A percentile compares a stretch with the other conserved stretches of the same genome.
These are phyloP conservation scores for Bremia lactucae DNA, from an alignment of 352 stramenopile species.

Conservation along the genomic window DNA sequence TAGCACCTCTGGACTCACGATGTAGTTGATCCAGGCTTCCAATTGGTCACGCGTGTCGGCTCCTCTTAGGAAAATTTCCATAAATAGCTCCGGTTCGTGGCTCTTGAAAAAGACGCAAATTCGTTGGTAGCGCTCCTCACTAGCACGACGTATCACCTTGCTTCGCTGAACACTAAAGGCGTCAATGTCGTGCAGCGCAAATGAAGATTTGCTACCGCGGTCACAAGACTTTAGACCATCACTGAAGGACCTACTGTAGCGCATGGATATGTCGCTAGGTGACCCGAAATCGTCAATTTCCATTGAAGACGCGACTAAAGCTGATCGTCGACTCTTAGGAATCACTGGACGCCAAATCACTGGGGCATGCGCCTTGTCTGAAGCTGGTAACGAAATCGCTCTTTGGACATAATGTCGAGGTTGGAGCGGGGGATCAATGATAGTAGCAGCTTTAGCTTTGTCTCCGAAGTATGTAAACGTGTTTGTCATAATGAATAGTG, in stretches of 20 bases:
- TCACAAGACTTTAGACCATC: constrained; percentile 6
- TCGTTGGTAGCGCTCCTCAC: constrained; percentile 17
- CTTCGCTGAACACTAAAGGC: constrained; percentile 16
- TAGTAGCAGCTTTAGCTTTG: no score
- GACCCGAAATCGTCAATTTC: constrained; percentile 4
- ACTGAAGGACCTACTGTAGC: constrained; percentile 13
- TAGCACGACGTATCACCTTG: constrained; percentile 15
- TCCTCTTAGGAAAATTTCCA: constrained; percentile 19
- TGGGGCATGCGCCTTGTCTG: constrained; percentile 7
- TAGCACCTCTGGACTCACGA: constrained; percentile 24
- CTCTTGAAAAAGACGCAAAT: constrained; percentile 33
- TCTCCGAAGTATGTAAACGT: no score
- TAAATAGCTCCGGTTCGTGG: constrained; percentile 23
- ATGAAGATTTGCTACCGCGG: constrained; percentile 2
- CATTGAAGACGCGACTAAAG: constrained; percentile 5
- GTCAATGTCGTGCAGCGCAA: constrained; percentile 20
- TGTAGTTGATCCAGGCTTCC: constrained; percentile 26
- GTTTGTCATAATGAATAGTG: no score
- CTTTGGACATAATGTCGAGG: no score
- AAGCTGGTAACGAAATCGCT: constrained; percentile 10
- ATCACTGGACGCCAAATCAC: constrained; percentile 21
- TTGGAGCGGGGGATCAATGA: no score
- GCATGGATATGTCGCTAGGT: constrained; percentile 14
- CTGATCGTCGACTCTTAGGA: constrained; percentile 14
- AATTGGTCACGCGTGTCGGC: constrained; percentile 18